phyloP scores from a whole-genome alignment of 495 filamentous ascomycete genomes.

The Neurospora sp. region DNA sequence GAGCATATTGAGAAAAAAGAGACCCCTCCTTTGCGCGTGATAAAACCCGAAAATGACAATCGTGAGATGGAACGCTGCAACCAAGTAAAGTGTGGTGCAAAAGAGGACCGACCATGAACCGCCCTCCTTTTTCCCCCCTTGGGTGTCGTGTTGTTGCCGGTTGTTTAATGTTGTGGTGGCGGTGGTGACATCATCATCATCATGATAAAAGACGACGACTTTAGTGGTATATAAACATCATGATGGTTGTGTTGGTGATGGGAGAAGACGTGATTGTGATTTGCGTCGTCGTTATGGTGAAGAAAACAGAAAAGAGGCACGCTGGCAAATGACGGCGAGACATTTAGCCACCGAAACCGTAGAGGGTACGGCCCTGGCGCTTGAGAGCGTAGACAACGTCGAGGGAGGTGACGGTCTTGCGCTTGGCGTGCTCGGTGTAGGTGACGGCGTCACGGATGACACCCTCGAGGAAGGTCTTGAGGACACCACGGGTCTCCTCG shows the following conservation, averaged over 20 bases:
- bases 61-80: background rate
- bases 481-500: constrained; percentile 99
- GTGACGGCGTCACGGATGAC: constrained; percentile 99
- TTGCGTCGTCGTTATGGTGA: constrained; percentile 1
- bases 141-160: background rate
- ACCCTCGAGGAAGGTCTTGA: constrained; percentile 99
- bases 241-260: background rate
- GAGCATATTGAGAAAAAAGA: background rate
- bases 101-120: background rate
- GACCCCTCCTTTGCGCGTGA: background rate
- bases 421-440: constrained; percentile 95
- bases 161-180: background rate
- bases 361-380: constrained; percentile 88
- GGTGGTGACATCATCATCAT: background rate
- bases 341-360: constrained; percentile 91
- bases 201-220: background rate
- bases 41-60: background rate
- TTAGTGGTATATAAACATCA: background rate
- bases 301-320: constrained; percentile 1
- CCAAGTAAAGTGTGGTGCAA: background rate
- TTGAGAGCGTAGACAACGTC: constrained; percentile 93
- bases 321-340: background rate
- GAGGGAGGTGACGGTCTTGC: constrained; percentile 92
- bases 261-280: background rate
- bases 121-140: background rate